A percentile compares a stretch with the other conserved stretches of the same genome.
phyloP scores from a whole-genome alignment of 2,329 filamentous ascomycete species.

The Stachybotrys chartarum region DNA sequence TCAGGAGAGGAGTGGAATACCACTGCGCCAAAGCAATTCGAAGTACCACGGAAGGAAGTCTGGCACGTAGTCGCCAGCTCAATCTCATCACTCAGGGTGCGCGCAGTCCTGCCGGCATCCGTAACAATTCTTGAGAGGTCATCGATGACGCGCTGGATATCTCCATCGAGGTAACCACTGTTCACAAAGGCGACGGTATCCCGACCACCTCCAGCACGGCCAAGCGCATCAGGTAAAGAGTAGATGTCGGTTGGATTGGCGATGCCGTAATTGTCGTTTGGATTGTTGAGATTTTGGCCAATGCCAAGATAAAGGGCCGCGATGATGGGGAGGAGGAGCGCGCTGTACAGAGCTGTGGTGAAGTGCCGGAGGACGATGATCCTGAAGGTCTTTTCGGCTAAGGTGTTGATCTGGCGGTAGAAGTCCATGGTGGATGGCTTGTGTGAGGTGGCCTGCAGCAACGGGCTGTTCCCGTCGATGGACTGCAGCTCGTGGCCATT shows the following conservation, averaged over 20 bases:
- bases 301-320: conserved; percentile 53
- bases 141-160: conserved; percentile 63
- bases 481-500: background rate
- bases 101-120: conserved; percentile 17
- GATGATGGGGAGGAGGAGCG: conserved; percentile 48
- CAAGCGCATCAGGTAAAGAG: conserved; percentile 57
- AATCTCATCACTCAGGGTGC: conserved; percentile 11
- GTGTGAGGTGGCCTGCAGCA: background rate
- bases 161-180: conserved; percentile 59
- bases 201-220: conserved; percentile 43
- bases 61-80: conserved; percentile 42
- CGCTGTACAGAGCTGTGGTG: conserved; percentile 43
- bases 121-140: conserved; percentile 16
- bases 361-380: conserved; percentile 47
- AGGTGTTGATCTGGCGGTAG: conserved; percentile 45
- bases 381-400: conserved; percentile 50
- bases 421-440: conserved; percentile 34
- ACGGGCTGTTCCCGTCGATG: background rate
- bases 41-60: conserved; percentile 55
- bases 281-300: conserved; percentile 71
- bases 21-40: conserved; percentile 64
- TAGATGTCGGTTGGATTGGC: conserved; percentile 52
- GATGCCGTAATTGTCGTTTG: conserved; percentile 66
- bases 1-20: conserved; percentile 63
- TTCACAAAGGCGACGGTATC: conserved; percentile 69